Percentiles rank a stretch among this genome's conserved stretches.
Evolutionary conservation across 169 alveolate species (phyloP).

Genomic region (Theileria orientalis): DNA sequence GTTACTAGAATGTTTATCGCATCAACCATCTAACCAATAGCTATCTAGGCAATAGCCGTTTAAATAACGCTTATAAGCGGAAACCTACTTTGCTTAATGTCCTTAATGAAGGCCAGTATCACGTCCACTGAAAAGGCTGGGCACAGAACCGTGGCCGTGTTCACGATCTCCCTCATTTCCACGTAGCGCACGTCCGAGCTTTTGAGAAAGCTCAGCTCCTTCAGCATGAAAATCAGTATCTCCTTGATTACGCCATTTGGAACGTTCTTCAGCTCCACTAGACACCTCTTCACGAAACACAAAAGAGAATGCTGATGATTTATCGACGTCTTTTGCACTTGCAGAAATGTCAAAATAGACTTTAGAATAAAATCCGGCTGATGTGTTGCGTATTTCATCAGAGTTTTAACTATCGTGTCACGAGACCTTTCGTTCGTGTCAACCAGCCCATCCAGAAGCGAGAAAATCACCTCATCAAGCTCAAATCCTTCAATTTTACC

Average conservation of each 20-base stretch:
- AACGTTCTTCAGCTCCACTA: conserved; percentile 25
- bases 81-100: conserved; percentile 36
- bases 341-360: conserved; percentile 54
- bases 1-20: neutral
- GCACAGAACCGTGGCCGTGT: conserved; percentile 56
- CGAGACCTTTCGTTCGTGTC: conserved; percentile 32
- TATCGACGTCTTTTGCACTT: conserved; percentile 56
- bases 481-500: conserved; percentile 35
- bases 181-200: conserved; percentile 40
- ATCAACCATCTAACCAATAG: no score
- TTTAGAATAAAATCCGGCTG: conserved; percentile 56
- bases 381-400: conserved; percentile 38
- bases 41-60: no score
- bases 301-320: conserved; percentile 55
- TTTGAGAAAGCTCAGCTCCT: conserved; percentile 53
- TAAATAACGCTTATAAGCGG: no score
- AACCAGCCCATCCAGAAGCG: conserved; percentile 58
- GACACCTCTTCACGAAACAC: conserved; percentile 40
- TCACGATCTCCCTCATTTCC: conserved; percentile 48
- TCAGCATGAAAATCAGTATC: conserved; percentile 54
- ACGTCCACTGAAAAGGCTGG: conserved; percentile 63
- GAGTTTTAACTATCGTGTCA: conserved; percentile 33
- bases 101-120: conserved; percentile 54
- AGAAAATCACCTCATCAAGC: conserved; percentile 57
- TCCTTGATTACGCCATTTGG: conserved; percentile 45